These are phyloP conservation scores for Acacia pycnantha DNA, from an alignment of 331 rosid genomes.

Conservation along the genomic window DNA sequence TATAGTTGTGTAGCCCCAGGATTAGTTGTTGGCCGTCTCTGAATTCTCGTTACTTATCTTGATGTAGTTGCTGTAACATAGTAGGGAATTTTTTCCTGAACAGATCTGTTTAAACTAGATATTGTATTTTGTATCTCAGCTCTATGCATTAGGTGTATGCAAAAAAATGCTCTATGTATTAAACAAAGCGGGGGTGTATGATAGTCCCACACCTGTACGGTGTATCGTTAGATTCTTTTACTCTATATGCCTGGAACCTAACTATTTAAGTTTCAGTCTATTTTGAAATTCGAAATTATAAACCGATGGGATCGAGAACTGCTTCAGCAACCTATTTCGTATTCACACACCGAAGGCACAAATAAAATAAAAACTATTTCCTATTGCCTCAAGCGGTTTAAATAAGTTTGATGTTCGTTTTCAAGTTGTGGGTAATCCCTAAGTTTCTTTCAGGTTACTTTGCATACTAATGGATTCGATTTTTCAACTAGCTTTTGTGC, in stretches of 20 bases:
- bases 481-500: not conserved
- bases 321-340: not conserved
- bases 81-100: not conserved
- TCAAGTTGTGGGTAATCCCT: not conserved
- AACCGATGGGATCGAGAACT: not conserved
- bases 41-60: not conserved
- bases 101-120: not conserved
- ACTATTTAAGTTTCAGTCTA: not conserved
- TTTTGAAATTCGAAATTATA: not conserved
- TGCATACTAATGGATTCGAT: not conserved
- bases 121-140: not conserved
- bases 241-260: not conserved
- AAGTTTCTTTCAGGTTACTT: not conserved
- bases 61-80: not conserved
- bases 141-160: not conserved
- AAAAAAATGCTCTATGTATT: not conserved
- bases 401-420: not conserved
- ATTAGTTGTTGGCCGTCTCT: conserved; percentile 3
- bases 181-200: not conserved
- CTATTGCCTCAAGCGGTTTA: not conserved
- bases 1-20: conserved; percentile 5
- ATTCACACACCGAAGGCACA: not conserved
- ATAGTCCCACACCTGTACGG: not conserved
- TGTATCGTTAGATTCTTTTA: not conserved
- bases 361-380: not conserved